phyloP scores from a whole-genome alignment of 78 protist species.

The Corallochytrium limacisporum region DNA sequence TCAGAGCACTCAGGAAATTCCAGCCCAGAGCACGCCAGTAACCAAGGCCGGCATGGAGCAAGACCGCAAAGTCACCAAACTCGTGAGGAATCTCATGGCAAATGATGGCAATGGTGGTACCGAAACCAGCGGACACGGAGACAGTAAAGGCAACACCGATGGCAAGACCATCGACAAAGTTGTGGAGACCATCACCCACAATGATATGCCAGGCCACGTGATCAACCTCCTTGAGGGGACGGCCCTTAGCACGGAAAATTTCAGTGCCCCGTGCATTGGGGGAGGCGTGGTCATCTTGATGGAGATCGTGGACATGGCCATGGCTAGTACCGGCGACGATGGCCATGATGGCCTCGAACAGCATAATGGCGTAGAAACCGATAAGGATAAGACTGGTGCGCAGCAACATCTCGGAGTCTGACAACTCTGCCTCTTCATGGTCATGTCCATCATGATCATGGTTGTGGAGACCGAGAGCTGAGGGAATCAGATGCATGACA shows the following conservation, averaged over 20 bases:
- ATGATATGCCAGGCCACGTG: conserved; percentile 3
- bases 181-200: conserved; percentile 14
- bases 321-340: neutral
- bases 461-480: neutral
- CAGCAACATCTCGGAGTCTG: neutral
- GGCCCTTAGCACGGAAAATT: neutral
- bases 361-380: neutral
- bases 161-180: conserved; percentile 19
- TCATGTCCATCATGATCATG: conserved; percentile 2
- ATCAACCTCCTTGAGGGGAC: neutral
- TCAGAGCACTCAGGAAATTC: neutral
- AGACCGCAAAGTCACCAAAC: conserved; percentile 15
- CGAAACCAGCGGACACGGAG: neutral
- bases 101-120: conserved; percentile 3
- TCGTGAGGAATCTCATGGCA: conserved; percentile 19
- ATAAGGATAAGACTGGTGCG: neutral
- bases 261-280: neutral
- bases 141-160: conserved; percentile 1
- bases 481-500: conserved; percentile 11
- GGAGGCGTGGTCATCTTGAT: neutral
- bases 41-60: neutral
- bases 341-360: neutral
- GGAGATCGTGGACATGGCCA: neutral
- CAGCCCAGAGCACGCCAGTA: neutral
- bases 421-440: neutral